Percentiles rank a stretch among this genome's conserved stretches.
phyloP scores from a whole-genome alignment of 305 asterid species.

The Caryopteris hybrid region DNA sequence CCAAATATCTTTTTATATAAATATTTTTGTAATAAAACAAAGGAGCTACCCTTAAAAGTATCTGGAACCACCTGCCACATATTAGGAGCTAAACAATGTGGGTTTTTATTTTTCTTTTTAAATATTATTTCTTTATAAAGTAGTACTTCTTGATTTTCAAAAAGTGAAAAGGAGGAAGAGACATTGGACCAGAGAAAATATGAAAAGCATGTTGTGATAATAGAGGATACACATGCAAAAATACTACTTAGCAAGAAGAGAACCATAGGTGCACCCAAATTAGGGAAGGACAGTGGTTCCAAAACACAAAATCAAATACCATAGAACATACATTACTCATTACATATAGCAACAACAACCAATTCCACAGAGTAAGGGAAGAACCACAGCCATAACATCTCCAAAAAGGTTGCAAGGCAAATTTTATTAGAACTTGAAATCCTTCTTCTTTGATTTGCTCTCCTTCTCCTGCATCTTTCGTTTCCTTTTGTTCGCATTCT shows the following conservation, averaged over 20 bases:
- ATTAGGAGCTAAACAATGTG: too few species aligned
- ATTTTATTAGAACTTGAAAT: constrained; percentile 70
- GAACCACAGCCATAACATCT: too few species aligned
- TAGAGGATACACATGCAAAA: not conserved
- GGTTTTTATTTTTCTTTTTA: too few species aligned
- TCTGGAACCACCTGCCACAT: too few species aligned
- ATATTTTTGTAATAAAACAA: too few species aligned
- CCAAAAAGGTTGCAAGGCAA: not conserved
- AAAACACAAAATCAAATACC: not conserved
- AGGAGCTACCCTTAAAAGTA: too few species aligned
- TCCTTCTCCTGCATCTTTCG: constrained; percentile 96
- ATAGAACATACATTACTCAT: not conserved
- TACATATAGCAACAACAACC: constrained; percentile 5
- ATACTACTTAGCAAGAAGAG: not conserved
- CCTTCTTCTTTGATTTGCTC: constrained; percentile 86
- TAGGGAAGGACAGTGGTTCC: not conserved
- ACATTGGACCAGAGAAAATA: not conserved
- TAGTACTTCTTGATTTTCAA: too few species aligned
- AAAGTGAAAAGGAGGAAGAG: too few species aligned
- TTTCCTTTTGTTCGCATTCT: constrained; percentile 89
- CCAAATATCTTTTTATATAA: too few species aligned
- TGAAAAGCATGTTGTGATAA: not conserved
- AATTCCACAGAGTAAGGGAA: not conserved
- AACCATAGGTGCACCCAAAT: not conserved
- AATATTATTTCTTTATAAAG: too few species aligned